Percentiles rank a stretch among this genome's conserved stretches.
Conservation (phyloP, 257 asterid species). For the Petunia secreta region DNA sequence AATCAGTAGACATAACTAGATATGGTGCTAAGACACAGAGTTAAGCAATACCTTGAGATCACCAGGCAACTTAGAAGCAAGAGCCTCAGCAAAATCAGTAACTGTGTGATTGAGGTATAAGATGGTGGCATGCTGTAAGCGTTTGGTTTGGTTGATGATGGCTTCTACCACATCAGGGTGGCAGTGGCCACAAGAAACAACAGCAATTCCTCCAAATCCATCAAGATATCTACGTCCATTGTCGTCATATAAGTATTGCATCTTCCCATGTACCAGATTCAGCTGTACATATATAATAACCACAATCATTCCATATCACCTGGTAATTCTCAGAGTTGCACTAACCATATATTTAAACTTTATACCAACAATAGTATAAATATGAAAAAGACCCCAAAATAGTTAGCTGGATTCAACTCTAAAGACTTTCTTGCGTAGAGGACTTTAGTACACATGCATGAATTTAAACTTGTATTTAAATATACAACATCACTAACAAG, state of each 20-base stretch:
- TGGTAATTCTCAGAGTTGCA: neutral
- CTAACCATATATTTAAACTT: neutral
- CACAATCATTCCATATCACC: neutral
- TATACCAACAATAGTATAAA: neutral
- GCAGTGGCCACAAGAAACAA: slow-evolving; percentile 89
- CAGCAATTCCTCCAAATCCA: slow-evolving; percentile 92
- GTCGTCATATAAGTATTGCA: slow-evolving; percentile 88
- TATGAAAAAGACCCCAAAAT: neutral
- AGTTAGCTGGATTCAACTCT: neutral
- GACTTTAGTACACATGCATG: neutral
- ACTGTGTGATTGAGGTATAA: slow-evolving; percentile 76
- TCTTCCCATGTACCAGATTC: slow-evolving; percentile 89
- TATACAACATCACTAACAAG: neutral
- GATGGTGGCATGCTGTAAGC: slow-evolving; percentile 87
- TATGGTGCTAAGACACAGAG: neutral
- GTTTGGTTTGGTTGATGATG: slow-evolving; percentile 67
- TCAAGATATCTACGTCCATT: slow-evolving; percentile 83
- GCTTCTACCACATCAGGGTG: slow-evolving; percentile 93
- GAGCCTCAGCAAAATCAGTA: slow-evolving; percentile 90
- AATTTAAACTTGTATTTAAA: neutral
- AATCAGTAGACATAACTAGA: neutral
- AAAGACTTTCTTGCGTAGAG: neutral
- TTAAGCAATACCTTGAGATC: slow-evolving; percentile 76
- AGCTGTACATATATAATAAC: slow-evolving; percentile 46
- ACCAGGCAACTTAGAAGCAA: slow-evolving; percentile 76